Conservation (phyloP, 2,329 filamentous ascomycete species). For the Nannizziopsis arthrosporioides region DNA sequence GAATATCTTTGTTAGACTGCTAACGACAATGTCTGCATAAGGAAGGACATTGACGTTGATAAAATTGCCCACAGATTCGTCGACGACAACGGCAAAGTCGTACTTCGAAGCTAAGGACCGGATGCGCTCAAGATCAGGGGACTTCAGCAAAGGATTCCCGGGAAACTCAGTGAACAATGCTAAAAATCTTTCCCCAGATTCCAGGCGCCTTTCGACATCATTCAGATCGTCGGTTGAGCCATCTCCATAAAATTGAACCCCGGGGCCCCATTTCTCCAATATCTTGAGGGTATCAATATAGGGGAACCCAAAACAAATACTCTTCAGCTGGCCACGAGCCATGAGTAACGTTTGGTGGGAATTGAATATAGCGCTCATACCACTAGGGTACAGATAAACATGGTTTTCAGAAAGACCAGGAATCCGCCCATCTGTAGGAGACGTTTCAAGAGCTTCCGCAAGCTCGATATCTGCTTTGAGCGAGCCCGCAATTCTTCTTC, state of each 20-base stretch:
- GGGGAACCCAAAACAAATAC: conserved; percentile 90
- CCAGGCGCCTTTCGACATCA: conserved; percentile 62
- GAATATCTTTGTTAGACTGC: conserved; percentile 92
- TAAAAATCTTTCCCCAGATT: conserved; percentile 62
- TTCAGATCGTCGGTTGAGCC: conserved; percentile 68
- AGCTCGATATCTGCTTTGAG: conserved; percentile 62
- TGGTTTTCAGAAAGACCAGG: conserved; percentile 65
- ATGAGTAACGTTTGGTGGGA: conserved; percentile 63
- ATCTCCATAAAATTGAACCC: conserved; percentile 76
- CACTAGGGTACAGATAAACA: conserved; percentile 75
- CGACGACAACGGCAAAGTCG: conserved; percentile 80
- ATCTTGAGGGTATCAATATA: conserved; percentile 97
- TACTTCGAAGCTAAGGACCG: conserved; percentile 66
- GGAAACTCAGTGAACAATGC: conserved; percentile 92
- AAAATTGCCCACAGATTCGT: conserved; percentile 95
- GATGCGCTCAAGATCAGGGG: conserved; percentile 75
- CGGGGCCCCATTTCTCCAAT: conserved; percentile 84
- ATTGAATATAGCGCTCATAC: conserved; percentile 94
- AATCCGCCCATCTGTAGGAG: conserved; percentile 24
- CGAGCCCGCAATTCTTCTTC: conserved; percentile 76
- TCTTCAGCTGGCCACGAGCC: conserved; percentile 54
- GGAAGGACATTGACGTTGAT: conserved; percentile 89
- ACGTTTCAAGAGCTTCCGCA: conserved; percentile 43
- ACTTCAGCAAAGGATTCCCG: conserved; percentile 75
- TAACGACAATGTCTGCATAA: conserved; percentile 82